Conservation (phyloP, 169 alveolate genomes). For the Plasmodium adleri region DNA sequence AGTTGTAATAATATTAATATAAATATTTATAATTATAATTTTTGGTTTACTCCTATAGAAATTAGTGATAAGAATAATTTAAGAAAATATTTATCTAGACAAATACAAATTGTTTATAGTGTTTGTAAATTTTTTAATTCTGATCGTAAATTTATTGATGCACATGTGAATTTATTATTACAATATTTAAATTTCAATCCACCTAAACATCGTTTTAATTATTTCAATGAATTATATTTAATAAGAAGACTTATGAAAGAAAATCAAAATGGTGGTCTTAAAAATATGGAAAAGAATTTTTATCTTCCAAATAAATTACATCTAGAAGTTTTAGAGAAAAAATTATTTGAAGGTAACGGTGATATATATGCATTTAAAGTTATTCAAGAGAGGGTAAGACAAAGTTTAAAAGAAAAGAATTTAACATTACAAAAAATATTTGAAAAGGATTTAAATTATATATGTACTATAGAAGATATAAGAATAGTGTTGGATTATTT, state of each 20-base stretch:
- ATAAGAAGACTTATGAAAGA: constrained; percentile 68
- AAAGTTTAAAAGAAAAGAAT: constrained; percentile 56
- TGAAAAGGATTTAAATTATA: constrained; percentile 69
- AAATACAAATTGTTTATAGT: constrained; percentile 71
- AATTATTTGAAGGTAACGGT: constrained; percentile 73
- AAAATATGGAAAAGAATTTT: constrained; percentile 24
- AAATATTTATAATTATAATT: constrained; percentile 64
- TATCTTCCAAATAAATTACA: constrained; percentile 35
- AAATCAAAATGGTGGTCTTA: constrained; percentile 9
- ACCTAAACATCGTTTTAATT: constrained; percentile 63
- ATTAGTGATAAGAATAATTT: constrained; percentile 66
- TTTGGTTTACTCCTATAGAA: constrained; percentile 78
- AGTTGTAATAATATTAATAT: constrained; percentile 28
- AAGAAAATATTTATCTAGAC: constrained; percentile 75
- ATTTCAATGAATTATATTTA: constrained; percentile 66
- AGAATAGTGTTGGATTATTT: constrained; percentile 48
- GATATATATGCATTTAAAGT: constrained; percentile 74
- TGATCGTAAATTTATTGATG: constrained; percentile 74
- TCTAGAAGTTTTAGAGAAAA: constrained; percentile 66
- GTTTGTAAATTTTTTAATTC: constrained; percentile 76
- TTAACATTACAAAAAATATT: constrained; percentile 72
- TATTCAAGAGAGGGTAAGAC: constrained; percentile 71
- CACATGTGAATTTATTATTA: constrained; percentile 68
- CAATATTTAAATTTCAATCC: constrained; percentile 73
- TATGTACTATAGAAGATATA: constrained; percentile 60